A percentile compares a stretch with the other conserved stretches of the same genome.
Evolutionary conservation across 164 flowering plant species (phyloP).

Genomic region (Vitis riparia): DNA sequence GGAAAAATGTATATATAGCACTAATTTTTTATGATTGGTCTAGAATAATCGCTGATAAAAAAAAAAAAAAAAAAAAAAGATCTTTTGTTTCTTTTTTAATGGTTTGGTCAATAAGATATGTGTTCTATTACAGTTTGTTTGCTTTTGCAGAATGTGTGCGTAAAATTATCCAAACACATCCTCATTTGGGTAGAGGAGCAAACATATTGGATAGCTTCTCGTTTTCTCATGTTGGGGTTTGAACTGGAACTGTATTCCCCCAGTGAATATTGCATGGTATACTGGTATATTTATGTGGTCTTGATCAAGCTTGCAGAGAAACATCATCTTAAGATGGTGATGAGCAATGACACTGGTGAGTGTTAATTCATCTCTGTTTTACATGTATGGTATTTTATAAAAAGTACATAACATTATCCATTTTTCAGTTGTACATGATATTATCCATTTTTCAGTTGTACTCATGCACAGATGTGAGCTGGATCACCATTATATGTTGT

Average conservation of each 20-base stretch:
- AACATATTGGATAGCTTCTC: slow-evolving; percentile 90
- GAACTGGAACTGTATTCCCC: slow-evolving; percentile 95
- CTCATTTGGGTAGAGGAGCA: slow-evolving; percentile 95
- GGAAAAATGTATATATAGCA: too few relatives aligned
- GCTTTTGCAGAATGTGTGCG: slow-evolving; percentile 51
- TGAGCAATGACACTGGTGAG: slow-evolving; percentile 53
- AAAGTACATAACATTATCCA: neutral
- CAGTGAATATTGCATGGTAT: slow-evolving; percentile 94
- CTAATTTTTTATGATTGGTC: too few relatives aligned
- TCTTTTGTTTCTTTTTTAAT: neutral
- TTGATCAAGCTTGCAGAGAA: slow-evolving; percentile 81
- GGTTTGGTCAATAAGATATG: neutral
- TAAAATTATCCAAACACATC: slow-evolving; percentile 57
- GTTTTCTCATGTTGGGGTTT: slow-evolving; percentile 88
- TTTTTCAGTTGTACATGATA: neutral
- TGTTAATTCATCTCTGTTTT: slow-evolving; percentile 5
- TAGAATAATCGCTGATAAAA: too few relatives aligned
- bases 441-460: neutral
- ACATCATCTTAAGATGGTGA: slow-evolving; percentile 53
- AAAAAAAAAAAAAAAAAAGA: too few relatives aligned
- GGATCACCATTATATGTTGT: neutral
- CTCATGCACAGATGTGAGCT: neutral
- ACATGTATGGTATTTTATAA: neutral
- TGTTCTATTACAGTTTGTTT: neutral
- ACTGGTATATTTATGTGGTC: slow-evolving; percentile 84